Conservation (phyloP, 352 stramenopile species). For the Phytophthora lateralis region DNA sequence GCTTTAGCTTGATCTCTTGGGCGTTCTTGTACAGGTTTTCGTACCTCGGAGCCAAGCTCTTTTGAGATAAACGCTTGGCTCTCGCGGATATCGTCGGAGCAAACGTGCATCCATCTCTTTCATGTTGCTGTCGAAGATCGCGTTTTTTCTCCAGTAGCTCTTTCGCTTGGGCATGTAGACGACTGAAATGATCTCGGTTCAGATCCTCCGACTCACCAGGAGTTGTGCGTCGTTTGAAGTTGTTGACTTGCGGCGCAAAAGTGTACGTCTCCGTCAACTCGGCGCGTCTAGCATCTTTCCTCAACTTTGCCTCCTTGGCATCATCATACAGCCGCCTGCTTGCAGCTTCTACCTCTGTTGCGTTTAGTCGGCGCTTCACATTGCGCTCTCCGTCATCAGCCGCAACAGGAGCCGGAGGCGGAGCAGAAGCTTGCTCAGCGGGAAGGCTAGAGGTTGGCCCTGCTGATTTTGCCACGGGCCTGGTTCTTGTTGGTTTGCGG, state of each 20-base stretch:
- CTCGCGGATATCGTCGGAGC: conserved; percentile 71
- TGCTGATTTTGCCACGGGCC: background rate
- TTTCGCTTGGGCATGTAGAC: conserved; percentile 64
- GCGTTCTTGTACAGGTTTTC: conserved; percentile 82
- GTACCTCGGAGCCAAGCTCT: conserved; percentile 49
- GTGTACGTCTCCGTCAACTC: conserved; percentile 60
- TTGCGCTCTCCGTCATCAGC: conserved; percentile 21
- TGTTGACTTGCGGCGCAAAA: conserved; percentile 69
- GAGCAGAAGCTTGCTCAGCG: background rate
- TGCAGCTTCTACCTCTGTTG: conserved; percentile 53
- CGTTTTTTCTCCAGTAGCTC: conserved; percentile 59
- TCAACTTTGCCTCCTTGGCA: conserved; percentile 59
- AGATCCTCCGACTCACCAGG: conserved; percentile 33
- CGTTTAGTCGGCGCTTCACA: conserved; percentile 63
- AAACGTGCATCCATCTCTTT: conserved; percentile 64
- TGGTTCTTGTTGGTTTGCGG: conserved; percentile 16
- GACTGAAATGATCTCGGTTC: conserved; percentile 50
- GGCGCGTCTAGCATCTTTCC: conserved; percentile 56
- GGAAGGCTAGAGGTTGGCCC: background rate
- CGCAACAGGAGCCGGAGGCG: conserved; percentile 4
- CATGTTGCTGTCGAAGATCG: conserved; percentile 55
- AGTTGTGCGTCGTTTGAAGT: conserved; percentile 46
- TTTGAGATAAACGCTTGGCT: conserved; percentile 54
- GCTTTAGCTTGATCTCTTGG: conserved; percentile 66
- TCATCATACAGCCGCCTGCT: conserved; percentile 69